These are phyloP conservation scores for Eutypa lata DNA, from an alignment of 2,329 filamentous ascomycete species.

Conservation along the genomic window DNA sequence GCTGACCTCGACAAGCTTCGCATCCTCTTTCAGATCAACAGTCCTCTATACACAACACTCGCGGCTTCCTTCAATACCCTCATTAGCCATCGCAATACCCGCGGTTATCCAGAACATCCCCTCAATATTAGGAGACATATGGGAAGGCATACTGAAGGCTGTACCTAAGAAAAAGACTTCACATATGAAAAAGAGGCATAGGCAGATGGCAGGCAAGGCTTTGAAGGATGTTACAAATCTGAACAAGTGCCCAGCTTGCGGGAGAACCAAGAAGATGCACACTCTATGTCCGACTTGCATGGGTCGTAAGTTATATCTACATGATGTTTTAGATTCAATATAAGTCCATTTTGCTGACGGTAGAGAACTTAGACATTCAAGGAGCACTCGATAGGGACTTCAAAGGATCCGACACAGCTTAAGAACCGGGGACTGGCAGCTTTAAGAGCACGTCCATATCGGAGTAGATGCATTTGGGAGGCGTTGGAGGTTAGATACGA, in stretches of 20 bases:
- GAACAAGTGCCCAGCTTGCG: slow-evolving; percentile 87
- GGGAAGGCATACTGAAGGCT: slow-evolving; percentile 87
- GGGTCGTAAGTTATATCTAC: slow-evolving; percentile 56
- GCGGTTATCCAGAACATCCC: slow-evolving; percentile 62
- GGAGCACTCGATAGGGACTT: slow-evolving; percentile 18
- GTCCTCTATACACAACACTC: slow-evolving; percentile 41
- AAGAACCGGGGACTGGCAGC: background rate
- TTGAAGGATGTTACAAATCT: slow-evolving; percentile 85
- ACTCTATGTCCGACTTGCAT: slow-evolving; percentile 85
- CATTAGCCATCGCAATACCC: slow-evolving; percentile 57
- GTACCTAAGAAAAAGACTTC: slow-evolving; percentile 99
- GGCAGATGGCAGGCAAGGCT: slow-evolving; percentile 94
- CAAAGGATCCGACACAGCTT: slow-evolving; percentile 4
- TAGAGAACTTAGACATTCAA: slow-evolving; percentile 15
- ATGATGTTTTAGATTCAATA: too few species aligned
- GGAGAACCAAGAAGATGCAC: slow-evolving; percentile 83
- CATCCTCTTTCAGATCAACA: slow-evolving; percentile 40
- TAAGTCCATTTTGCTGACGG: slow-evolving; percentile 1
- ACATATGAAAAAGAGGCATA: slow-evolving; percentile 88
- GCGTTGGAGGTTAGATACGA: slow-evolving; percentile 7
- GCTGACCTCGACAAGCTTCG: slow-evolving; percentile 40
- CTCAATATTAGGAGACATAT: slow-evolving; percentile 74
- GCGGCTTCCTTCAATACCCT: slow-evolving; percentile 46
- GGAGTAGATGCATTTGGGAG: slow-evolving; percentile 9
- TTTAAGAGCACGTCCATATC: background rate